Evolutionary conservation across 2,329 filamentous ascomycete species (phyloP).

Genomic region (Neocucurbitaria cava): DNA sequence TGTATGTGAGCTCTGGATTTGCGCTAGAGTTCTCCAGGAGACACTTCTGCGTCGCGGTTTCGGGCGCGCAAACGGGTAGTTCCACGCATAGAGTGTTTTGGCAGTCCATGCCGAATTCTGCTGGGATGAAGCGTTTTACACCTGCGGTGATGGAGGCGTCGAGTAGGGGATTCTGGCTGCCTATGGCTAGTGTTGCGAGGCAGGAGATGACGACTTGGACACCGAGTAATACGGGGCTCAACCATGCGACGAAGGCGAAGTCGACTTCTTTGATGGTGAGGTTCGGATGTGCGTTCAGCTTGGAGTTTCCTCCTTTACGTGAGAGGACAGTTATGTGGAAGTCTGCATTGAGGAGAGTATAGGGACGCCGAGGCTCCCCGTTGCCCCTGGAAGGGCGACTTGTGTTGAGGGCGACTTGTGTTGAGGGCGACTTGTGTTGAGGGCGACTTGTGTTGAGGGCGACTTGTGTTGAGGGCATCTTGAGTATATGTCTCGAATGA

Average conservation of each 20-base stretch:
- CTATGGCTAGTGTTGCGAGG: constrained; percentile 28
- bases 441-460: too few relatives aligned
- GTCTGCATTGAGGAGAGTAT: constrained; percentile 29
- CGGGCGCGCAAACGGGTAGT: constrained; percentile 9
- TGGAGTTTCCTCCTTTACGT: constrained; percentile 19
- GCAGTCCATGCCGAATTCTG: constrained; percentile 48
- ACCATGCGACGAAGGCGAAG: constrained; percentile 16
- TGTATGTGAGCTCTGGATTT: not conserved
- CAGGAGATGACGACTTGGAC: constrained; percentile 45
- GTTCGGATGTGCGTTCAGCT: constrained; percentile 7
- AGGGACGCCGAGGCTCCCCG: not conserved
- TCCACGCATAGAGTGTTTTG: constrained; percentile 2
- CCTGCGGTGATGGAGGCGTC: constrained; percentile 50
- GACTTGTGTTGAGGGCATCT: not conserved
- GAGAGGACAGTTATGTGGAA: constrained; percentile 42
- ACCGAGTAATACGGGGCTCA: constrained; percentile 44
- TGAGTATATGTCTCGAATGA: not conserved
- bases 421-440: too few relatives aligned
- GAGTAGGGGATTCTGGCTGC: constrained; percentile 33
- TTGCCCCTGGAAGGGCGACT: not conserved
- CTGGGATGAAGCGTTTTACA: constrained; percentile 49
- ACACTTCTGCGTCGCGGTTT: not conserved
- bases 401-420: too few relatives aligned
- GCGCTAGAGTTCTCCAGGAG: not conserved
- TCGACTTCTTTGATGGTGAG: constrained; percentile 35